phyloP scores from a whole-genome alignment of 2,329 filamentous ascomycete species.

The Dactylellina cionopaga region DNA sequence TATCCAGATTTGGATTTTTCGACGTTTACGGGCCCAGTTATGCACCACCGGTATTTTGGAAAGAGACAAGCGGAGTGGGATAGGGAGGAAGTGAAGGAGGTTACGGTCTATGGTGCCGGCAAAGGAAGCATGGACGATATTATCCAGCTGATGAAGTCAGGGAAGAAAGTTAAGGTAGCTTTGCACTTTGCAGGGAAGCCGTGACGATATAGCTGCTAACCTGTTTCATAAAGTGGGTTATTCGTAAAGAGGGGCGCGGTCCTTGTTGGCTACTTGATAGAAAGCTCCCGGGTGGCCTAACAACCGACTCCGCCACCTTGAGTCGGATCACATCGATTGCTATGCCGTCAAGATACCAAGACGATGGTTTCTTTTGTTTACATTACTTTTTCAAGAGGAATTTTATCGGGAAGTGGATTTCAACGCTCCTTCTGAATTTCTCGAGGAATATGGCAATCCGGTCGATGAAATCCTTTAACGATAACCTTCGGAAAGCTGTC shows the following conservation, averaged over 20 bases:
- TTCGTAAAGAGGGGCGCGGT: constrained; percentile 68
- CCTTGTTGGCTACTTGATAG: constrained; percentile 65
- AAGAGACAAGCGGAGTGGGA: constrained; percentile 56
- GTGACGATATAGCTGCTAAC: no score
- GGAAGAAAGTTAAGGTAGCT: constrained; percentile 64
- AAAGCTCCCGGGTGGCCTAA: not conserved
- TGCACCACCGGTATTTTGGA: constrained; percentile 69
- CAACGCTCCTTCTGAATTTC: not conserved
- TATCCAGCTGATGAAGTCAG: constrained; percentile 67
- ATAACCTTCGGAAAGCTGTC: constrained; percentile 9
- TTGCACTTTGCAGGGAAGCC: not conserved
- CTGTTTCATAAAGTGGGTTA: no score
- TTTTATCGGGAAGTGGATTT: not conserved
- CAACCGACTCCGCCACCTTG: no score
- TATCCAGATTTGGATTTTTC: constrained; percentile 66
- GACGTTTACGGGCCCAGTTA: constrained; percentile 65
- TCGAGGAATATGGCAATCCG: not conserved
- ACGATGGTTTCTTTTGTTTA: constrained; percentile 17
- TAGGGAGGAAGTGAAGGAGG: constrained; percentile 59
- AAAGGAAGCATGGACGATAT: constrained; percentile 73
- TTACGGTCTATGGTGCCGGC: constrained; percentile 69
- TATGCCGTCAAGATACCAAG: constrained; percentile 8
- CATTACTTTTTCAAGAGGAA: constrained; percentile 30
- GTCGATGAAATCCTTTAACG: not conserved
- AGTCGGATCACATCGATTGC: not conserved